phyloP scores from a whole-genome alignment of 2,329 filamentous ascomycete genomes.

The Penicillium expansum region DNA sequence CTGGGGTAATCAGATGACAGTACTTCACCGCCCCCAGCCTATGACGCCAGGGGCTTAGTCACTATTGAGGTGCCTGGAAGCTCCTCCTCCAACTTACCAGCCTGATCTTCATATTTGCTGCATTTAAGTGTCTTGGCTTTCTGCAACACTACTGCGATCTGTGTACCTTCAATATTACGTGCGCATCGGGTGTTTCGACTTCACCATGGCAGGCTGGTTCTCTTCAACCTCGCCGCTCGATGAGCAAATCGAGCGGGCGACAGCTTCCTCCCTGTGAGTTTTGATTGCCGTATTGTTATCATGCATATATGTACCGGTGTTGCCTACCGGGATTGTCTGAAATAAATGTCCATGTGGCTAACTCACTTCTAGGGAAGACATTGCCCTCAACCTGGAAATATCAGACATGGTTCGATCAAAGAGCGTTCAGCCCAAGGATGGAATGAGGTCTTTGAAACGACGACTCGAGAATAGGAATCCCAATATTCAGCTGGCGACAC shows the following conservation, averaged over 20 bases:
- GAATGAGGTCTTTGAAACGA: conserved; percentile 92
- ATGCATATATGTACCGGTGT: neutral
- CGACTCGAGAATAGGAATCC: conserved; percentile 97
- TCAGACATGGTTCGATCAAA: conserved; percentile 97
- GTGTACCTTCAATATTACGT: neutral
- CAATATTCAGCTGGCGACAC: conserved; percentile 90
- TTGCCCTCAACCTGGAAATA: conserved; percentile 95
- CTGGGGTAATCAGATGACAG: conserved; percentile 24
- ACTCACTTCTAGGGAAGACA: conserved; percentile 70
- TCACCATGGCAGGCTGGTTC: conserved; percentile 94
- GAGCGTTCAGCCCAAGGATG: conserved; percentile 94
- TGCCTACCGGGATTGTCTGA: neutral
- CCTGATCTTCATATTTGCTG: conserved; percentile 8
- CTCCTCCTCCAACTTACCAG: conserved; percentile 18
- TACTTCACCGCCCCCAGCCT: conserved; percentile 34
- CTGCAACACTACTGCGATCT: conserved; percentile 36
- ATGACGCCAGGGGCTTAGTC: conserved; percentile 37
- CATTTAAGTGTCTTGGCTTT: conserved; percentile 6
- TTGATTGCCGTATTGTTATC: conserved; percentile 15
- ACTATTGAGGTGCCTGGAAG: conserved; percentile 21
- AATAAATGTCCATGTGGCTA: conserved; percentile 2
- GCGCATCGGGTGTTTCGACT: conserved; percentile 22
- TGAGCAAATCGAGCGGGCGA: conserved; percentile 94
- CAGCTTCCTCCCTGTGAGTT: conserved; percentile 82
- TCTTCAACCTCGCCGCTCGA: conserved; percentile 89